Percentiles rank a stretch among this genome's conserved stretches.
phyloP scores from a whole-genome alignment of 148 eudicot species.

The Cornus florida region DNA sequence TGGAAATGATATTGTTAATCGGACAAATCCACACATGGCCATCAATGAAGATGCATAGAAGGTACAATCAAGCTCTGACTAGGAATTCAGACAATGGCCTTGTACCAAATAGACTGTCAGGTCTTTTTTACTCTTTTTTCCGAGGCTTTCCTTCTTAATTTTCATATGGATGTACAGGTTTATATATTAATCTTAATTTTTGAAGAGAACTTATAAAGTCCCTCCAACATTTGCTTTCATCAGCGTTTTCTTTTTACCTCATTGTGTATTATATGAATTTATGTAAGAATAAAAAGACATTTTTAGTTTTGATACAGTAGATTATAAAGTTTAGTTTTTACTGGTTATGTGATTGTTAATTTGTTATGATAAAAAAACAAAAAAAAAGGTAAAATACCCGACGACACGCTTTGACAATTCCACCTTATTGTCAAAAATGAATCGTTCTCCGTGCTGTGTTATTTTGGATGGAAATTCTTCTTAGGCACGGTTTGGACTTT shows the following conservation, averaged over 20 bases:
- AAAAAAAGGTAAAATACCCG: too few species aligned
- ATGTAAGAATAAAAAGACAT: background rate
- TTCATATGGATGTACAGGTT: constrained; percentile 9
- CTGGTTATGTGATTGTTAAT: background rate
- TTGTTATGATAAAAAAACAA: background rate
- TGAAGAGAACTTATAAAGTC: background rate
- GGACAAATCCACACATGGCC: constrained; percentile 16
- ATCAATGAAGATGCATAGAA: constrained; percentile 9
- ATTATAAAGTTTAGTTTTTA: too few species aligned
- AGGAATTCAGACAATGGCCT: background rate
- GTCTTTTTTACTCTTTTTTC: background rate
- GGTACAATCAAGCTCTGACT: constrained; percentile 1
- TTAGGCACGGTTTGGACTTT: too few species aligned
- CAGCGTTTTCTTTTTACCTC: background rate
- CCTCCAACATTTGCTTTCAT: background rate
- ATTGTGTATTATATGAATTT: background rate
- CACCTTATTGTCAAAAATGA: too few species aligned
- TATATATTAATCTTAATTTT: background rate
- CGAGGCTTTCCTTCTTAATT: background rate
- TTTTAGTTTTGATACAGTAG: background rate
- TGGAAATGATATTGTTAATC: constrained; percentile 55
- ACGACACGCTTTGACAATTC: too few species aligned
- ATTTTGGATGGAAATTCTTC: too few species aligned
- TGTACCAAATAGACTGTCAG: constrained; percentile 13
- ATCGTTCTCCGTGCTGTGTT: too few species aligned